Evolutionary conservation across 495 filamentous ascomycete genomes (phyloP).

Genomic region (Terfezia claveryi): DNA sequence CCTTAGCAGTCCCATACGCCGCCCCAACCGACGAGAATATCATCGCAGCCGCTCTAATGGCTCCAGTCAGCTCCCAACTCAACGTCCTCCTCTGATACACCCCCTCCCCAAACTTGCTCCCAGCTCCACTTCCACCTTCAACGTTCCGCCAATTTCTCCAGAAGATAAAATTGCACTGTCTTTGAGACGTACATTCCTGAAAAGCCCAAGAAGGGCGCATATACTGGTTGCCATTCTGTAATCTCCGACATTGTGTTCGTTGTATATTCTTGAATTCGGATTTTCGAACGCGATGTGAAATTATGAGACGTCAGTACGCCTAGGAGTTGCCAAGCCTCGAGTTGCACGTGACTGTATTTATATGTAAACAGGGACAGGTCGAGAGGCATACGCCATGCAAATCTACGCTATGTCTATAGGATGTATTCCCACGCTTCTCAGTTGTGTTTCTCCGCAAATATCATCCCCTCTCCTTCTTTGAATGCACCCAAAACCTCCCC

Average conservation of each 20-base stretch:
- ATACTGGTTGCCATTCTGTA: constrained; percentile 52
- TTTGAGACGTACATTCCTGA: constrained; percentile 32
- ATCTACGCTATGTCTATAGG: too few species aligned
- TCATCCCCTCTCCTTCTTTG: constrained; percentile 48
- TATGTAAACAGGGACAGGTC: too few species aligned
- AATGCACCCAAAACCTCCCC: constrained; percentile 56
- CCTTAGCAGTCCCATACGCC: constrained; percentile 73
- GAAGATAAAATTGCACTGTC: background rate
- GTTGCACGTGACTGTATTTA: too few species aligned
- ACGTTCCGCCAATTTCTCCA: background rate
- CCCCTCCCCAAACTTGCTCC: constrained; percentile 14
- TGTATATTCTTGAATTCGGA: too few species aligned
- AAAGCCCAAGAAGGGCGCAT: constrained; percentile 95
- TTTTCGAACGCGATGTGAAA: constrained; percentile 19
- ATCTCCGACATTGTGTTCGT: background rate
- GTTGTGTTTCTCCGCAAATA: constrained; percentile 11
- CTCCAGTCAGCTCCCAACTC: background rate
- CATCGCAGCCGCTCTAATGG: constrained; percentile 68
- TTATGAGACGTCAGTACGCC: too few species aligned
- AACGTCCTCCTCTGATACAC: background rate
- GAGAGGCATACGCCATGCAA: too few species aligned
- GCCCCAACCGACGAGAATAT: constrained; percentile 57
- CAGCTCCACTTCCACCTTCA: constrained; percentile 8
- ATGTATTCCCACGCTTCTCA: too few species aligned
- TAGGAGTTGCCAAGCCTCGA: too few species aligned